phyloP scores from a whole-genome alignment of 2,329 filamentous ascomycete species.

The Talaromyces sp. region DNA sequence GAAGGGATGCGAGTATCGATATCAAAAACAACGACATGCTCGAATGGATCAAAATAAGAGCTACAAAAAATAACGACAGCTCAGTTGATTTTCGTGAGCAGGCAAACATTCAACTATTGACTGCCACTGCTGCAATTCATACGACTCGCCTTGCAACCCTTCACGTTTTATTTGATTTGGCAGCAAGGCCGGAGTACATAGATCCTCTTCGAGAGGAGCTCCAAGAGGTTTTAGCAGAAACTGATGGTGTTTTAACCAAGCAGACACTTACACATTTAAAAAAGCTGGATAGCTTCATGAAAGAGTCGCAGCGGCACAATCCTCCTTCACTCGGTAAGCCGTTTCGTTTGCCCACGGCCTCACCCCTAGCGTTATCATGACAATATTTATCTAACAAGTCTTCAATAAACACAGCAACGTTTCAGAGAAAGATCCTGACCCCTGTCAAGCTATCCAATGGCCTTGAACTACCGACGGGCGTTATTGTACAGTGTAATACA shows the following conservation, averaged over 20 bases:
- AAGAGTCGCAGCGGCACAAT: conserved; percentile 3
- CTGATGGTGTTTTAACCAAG: not conserved
- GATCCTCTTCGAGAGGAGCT: conserved; percentile 4
- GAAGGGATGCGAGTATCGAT: too few relatives aligned
- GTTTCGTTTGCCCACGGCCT: not conserved
- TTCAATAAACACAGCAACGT: not conserved
- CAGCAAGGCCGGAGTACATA: conserved; percentile 2
- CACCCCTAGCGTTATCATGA: too few relatives aligned
- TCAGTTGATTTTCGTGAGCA: too few relatives aligned
- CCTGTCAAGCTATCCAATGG: conserved; percentile 4
- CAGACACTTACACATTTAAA: conserved; percentile 3
- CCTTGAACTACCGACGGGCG: not conserved
- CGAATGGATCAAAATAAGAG: too few relatives aligned
- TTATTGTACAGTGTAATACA: conserved; percentile 5
- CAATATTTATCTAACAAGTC: too few relatives aligned
- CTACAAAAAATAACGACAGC: too few relatives aligned
- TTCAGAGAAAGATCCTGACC: not conserved
- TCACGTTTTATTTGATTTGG: not conserved
- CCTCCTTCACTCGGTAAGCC: conserved; percentile 1
- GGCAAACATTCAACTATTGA: too few relatives aligned
- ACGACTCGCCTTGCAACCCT: too few relatives aligned
- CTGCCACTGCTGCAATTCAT: too few relatives aligned
- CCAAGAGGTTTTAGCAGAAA: not conserved
- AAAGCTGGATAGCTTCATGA: conserved; percentile 4
- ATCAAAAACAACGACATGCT: too few relatives aligned